Evolutionary conservation across 176 grass and related monocot genomes (phyloP), one percentile per base, ranked within the genome.

Genomic region (Luzula sylvatica): DNA sequence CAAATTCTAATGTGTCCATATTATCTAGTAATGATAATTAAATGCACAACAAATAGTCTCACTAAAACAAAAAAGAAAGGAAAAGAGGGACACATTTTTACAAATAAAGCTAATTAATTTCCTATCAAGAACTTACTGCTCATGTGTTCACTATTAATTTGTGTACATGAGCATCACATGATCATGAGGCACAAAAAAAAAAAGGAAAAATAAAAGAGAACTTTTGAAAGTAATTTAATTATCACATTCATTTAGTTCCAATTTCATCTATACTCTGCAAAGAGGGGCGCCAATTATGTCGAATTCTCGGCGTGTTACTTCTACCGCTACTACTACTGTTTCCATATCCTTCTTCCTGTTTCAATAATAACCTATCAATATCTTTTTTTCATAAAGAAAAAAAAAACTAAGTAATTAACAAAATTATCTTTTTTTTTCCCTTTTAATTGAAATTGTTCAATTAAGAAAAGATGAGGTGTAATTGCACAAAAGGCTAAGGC

Each of bases 241-340:
- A n/a, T n/a, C n/a, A n/a, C n/a, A n/a, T n/a, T 23, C 39, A 35
- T 83, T 58, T 83, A 66, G 72, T 85, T 23, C 46, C 81, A 17
- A 46, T 65, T 61, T 92, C 87, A 52, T 65, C 75, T 52, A 92
- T 92, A 53, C 81, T 92, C 21, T 86, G 81, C 65, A 92, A 77
- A 46, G 87, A 92, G 13, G 87, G 87, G 39, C 69, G 76, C 87
- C 87, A 92, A 19, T 92, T 81, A 48, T 82, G 81, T 32, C 78
- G 67, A 57, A 17, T 71, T 41, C 50, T 32, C 40, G 75, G 67
- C 16, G 72, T 65, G 13, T 48, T 62, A 22, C 70, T 35, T 4
- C 11, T 16, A 29, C 17, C 17, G 22, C 23, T 60, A 16, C 53
- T 39, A 58, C 56, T 75, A 74, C 65, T 83, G 65, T 67, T 61